These are phyloP conservation scores for Ogataea hybrid DNA, from an alignment of 1,139 yeast genomes.

Conservation along the genomic window DNA sequence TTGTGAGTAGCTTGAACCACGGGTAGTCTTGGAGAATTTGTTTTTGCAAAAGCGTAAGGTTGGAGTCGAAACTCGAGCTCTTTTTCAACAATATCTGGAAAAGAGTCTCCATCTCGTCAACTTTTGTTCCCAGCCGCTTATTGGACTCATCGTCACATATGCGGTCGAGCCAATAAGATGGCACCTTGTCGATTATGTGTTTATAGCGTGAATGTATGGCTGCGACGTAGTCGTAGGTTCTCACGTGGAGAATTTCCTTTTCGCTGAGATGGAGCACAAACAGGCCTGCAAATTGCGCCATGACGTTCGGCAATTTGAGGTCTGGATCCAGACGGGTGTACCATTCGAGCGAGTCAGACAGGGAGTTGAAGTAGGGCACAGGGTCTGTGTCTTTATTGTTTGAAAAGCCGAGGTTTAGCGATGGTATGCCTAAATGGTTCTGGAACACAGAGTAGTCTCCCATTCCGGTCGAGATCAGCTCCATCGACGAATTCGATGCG, in stretches of 20 bases:
- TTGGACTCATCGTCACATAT: conserved; percentile 14
- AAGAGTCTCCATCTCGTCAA: conserved; percentile 7
- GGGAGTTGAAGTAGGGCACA: conserved; percentile 57
- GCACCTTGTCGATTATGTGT: conserved; percentile 32
- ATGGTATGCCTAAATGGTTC: conserved; percentile 49
- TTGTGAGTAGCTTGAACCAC: conserved; percentile 61
- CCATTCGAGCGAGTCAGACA: conserved; percentile 59
- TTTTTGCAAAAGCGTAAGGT: conserved; percentile 38
- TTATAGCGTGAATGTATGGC: conserved; percentile 28
- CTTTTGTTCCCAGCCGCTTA: conserved; percentile 10
- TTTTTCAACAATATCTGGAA: conserved; percentile 13
- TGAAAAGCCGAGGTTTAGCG: conserved; percentile 41
- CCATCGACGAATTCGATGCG: conserved; percentile 27
- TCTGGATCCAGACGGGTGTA: conserved; percentile 54
- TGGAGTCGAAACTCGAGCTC: conserved; percentile 24
- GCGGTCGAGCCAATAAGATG: conserved; percentile 33
- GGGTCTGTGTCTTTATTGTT: conserved; percentile 36
- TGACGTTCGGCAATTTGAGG: conserved; percentile 50
- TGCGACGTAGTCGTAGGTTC: conserved; percentile 38
- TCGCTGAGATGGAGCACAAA: conserved; percentile 53
- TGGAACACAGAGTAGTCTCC: conserved; percentile 47
- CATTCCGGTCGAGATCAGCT: conserved; percentile 34
- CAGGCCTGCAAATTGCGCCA: conserved; percentile 60
- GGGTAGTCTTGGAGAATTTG: conserved; percentile 62
- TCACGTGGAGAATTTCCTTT: conserved; percentile 47